A percentile compares a stretch with the other conserved stretches of the same genome.
Evolutionary conservation across 2,329 filamentous ascomycete species (phyloP).

Genomic region (Aspergillus ochraceoroseus): DNA sequence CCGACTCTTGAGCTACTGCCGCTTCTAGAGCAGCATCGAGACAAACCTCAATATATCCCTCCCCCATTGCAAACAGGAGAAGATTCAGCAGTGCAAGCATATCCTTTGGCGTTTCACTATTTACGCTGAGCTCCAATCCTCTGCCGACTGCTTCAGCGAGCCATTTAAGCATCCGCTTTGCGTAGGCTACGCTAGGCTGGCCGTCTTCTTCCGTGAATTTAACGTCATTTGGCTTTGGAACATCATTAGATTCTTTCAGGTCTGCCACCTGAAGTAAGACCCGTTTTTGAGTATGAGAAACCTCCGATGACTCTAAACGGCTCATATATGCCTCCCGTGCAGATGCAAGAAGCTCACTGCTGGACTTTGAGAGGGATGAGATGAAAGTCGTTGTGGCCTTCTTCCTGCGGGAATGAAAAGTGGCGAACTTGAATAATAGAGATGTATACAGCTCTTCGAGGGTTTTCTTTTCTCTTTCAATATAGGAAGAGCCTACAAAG

Average conservation of each 20-base stretch:
- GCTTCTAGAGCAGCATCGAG: slow-evolving; percentile 68
- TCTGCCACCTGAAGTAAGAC: slow-evolving; percentile 89
- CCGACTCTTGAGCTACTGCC: slow-evolving; percentile 69
- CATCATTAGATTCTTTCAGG: slow-evolving; percentile 63
- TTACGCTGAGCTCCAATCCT: slow-evolving; percentile 81
- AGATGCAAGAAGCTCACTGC: slow-evolving; percentile 79
- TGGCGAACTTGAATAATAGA: slow-evolving; percentile 89
- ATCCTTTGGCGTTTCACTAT: slow-evolving; percentile 87
- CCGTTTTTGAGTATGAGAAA: slow-evolving; percentile 79
- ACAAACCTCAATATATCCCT: slow-evolving; percentile 66
- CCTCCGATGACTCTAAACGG: slow-evolving; percentile 78
- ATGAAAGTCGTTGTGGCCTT: slow-evolving; percentile 90
- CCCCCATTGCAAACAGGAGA: slow-evolving; percentile 79
- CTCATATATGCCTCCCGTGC: slow-evolving; percentile 90
- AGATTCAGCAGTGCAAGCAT: slow-evolving; percentile 79
- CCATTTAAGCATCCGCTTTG: slow-evolving; percentile 98
- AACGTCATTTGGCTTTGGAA: slow-evolving; percentile 70
- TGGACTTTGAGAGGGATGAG: slow-evolving; percentile 82
- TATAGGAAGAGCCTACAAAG: slow-evolving; percentile 61
- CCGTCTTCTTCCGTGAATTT: slow-evolving; percentile 90
- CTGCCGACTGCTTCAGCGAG: slow-evolving; percentile 89
- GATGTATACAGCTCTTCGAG: slow-evolving; percentile 83
- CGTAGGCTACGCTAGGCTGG: slow-evolving; percentile 70
- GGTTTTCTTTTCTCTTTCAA: slow-evolving; percentile 60
- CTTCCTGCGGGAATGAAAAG: slow-evolving; percentile 76